These are phyloP conservation scores for Bombardia bombarda DNA, from an alignment of 495 filamentous ascomycete genomes.

Conservation along the genomic window DNA sequence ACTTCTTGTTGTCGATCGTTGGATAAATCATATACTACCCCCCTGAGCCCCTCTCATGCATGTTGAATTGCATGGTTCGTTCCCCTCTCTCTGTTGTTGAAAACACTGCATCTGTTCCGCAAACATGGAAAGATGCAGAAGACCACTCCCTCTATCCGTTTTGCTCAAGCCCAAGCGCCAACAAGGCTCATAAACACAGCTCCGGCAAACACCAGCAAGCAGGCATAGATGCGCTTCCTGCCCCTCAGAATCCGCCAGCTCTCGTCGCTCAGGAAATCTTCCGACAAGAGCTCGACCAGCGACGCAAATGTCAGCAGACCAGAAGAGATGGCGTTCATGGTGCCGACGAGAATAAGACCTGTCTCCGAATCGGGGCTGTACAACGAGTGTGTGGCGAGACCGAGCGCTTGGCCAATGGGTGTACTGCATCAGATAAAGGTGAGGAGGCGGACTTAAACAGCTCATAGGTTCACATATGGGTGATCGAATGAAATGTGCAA, in stretches of 20 bases:
- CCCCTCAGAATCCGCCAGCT: constrained; percentile 72
- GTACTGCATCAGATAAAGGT: constrained; percentile 49
- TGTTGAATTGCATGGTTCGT: too few relatives aligned
- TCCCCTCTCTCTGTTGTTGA: too few relatives aligned
- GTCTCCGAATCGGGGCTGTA: constrained; percentile 75
- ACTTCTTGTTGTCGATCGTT: too few relatives aligned
- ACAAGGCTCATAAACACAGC: constrained; percentile 80
- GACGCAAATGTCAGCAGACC: constrained; percentile 84
- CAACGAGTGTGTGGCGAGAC: constrained; percentile 70
- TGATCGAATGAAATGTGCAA: not conserved
- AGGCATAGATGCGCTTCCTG: constrained; percentile 61
- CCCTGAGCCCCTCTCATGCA: too few relatives aligned
- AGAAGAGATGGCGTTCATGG: constrained; percentile 82
- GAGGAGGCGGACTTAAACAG: not conserved
- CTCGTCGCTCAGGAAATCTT: constrained; percentile 85
- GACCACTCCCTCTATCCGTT: too few relatives aligned
- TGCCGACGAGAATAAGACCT: constrained; percentile 79
- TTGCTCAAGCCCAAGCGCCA: constrained; percentile 77
- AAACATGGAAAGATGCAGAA: too few relatives aligned
- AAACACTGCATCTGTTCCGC: too few relatives aligned
- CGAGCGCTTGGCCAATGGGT: constrained; percentile 83
- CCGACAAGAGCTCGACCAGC: constrained; percentile 79
- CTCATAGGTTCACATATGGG: not conserved
- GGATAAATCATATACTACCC: too few relatives aligned
- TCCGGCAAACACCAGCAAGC: constrained; percentile 65